phyloP scores from a whole-genome alignment of 1,139 yeast genomes.

The Taphrina pruni region DNA sequence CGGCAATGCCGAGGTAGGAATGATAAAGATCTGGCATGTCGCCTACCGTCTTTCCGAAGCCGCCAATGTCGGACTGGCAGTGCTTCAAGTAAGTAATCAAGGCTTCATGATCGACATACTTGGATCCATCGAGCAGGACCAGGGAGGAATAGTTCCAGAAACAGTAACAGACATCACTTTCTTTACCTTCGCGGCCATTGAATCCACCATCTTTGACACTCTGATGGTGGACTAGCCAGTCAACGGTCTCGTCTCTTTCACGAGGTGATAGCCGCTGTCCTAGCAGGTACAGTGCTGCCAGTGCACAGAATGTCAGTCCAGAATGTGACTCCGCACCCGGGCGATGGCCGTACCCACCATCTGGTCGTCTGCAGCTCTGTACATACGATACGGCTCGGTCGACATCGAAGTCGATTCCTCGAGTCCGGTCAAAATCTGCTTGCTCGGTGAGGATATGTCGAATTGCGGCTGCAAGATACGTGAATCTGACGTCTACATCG shows the following conservation, averaged over 20 bases:
- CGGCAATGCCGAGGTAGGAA: conserved; percentile 54
- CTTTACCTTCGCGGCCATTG: conserved; percentile 85
- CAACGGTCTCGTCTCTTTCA: conserved; percentile 53
- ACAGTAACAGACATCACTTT: conserved; percentile 87
- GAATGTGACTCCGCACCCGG: conserved; percentile 75
- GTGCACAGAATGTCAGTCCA: conserved; percentile 85
- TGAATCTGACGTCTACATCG: conserved; percentile 73
- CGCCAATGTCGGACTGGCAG: conserved; percentile 78
- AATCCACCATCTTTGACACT: conserved; percentile 58
- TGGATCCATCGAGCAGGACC: conserved; percentile 52
- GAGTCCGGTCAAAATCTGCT: neutral
- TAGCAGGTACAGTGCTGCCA: conserved; percentile 65
- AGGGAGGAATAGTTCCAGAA: conserved; percentile 84
- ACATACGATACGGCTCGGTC: conserved; percentile 56
- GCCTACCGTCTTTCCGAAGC: conserved; percentile 73
- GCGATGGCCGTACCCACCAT: conserved; percentile 71
- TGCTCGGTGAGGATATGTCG: conserved; percentile 57
- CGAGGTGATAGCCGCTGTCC: conserved; percentile 45
- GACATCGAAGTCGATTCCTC: conserved; percentile 56
- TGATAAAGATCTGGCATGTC: conserved; percentile 62
- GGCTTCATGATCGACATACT: conserved; percentile 54
- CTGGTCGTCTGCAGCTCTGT: conserved; percentile 56
- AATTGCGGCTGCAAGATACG: conserved; percentile 75
- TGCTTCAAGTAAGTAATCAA: conserved; percentile 58
- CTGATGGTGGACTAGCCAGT: conserved; percentile 66